Conservation (phyloP, 2,329 filamentous ascomycete genomes). For the Corniculantispora saksenae region DNA sequence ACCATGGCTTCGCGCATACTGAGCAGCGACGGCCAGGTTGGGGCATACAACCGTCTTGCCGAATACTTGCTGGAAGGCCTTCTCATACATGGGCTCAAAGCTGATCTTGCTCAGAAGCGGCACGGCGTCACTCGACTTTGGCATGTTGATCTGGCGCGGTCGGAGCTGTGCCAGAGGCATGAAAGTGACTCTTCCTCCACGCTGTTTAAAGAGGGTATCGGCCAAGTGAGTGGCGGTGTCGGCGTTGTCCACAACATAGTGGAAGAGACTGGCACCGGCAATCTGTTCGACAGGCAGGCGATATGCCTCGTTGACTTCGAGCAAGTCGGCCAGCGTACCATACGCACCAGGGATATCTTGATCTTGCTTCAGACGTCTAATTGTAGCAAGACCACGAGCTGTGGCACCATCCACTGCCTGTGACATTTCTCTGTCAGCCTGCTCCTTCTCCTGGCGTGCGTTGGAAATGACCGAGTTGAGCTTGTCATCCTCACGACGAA, state of each 20-base stretch:
- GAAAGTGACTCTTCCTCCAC: slow-evolving; percentile 86
- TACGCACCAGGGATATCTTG: slow-evolving; percentile 83
- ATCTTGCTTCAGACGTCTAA: slow-evolving; percentile 79
- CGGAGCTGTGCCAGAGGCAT: slow-evolving; percentile 86
- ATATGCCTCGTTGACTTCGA: slow-evolving; percentile 82
- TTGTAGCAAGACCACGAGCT: slow-evolving; percentile 80
- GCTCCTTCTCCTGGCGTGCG: slow-evolving; percentile 73
- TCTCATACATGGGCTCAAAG: slow-evolving; percentile 75
- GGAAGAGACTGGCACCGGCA: slow-evolving; percentile 88
- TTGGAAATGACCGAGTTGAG: slow-evolving; percentile 76
- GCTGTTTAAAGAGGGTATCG: slow-evolving; percentile 75
- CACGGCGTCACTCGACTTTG: slow-evolving; percentile 82
- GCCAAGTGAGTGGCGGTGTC: slow-evolving; percentile 81
- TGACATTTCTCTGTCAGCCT: slow-evolving; percentile 74
- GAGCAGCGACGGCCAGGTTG: slow-evolving; percentile 80
- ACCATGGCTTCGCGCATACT: slow-evolving; percentile 89
- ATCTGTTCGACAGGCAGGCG: slow-evolving; percentile 89
- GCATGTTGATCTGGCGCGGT: slow-evolving; percentile 71
- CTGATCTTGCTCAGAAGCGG: slow-evolving; percentile 82
- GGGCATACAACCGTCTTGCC: slow-evolving; percentile 94
- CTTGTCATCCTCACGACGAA: slow-evolving; percentile 88
- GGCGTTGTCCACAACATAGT: slow-evolving; percentile 93
- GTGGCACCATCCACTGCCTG: slow-evolving; percentile 90
- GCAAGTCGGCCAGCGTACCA: slow-evolving; percentile 89
- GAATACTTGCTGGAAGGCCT: slow-evolving; percentile 92